Evolutionary conservation across 129 eudicot genomes (phyloP).

Genomic region (Saposhnikovia divaricata): DNA sequence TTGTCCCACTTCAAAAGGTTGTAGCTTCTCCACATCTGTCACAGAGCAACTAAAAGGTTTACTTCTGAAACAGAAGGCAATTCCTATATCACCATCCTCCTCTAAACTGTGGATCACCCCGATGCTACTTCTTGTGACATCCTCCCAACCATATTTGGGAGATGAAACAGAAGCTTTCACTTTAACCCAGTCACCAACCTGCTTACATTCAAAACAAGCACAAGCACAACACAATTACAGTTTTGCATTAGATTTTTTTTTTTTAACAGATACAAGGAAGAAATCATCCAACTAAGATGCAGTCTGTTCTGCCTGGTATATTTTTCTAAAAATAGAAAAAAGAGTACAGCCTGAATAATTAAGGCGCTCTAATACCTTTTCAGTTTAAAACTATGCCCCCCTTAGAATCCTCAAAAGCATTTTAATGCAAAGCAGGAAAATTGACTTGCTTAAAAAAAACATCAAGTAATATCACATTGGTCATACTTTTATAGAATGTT

Average conservation of each 20-base stretch:
- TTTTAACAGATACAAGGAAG: neutral
- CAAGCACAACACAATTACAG: conserved; percentile 4
- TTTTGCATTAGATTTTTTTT: neutral
- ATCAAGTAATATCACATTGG: neutral
- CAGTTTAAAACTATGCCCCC: neutral
- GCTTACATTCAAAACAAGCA: conserved; percentile 12
- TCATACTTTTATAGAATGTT: neutral
- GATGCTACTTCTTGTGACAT: conserved; percentile 71
- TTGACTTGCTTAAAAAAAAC: neutral
- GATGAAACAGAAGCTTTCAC: conserved; percentile 89
- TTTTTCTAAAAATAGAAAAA: neutral
- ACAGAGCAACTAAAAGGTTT: conserved; percentile 88
- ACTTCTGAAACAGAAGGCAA: conserved; percentile 93
- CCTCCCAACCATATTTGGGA: conserved; percentile 99
- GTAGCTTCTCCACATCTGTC: conserved; percentile 90
- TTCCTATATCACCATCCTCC: conserved; percentile 97
- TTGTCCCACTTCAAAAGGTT: conserved; percentile 94
- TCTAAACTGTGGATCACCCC: conserved; percentile 93
- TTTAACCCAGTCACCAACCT: conserved; percentile 98
- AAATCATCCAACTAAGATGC: neutral
- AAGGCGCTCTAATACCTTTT: neutral
- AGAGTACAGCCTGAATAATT: neutral
- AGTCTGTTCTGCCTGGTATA: neutral
- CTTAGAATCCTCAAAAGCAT: neutral
- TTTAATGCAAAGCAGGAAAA: neutral